Conservation (phyloP, 164 flowering plant species). For the Piper betle region DNA sequence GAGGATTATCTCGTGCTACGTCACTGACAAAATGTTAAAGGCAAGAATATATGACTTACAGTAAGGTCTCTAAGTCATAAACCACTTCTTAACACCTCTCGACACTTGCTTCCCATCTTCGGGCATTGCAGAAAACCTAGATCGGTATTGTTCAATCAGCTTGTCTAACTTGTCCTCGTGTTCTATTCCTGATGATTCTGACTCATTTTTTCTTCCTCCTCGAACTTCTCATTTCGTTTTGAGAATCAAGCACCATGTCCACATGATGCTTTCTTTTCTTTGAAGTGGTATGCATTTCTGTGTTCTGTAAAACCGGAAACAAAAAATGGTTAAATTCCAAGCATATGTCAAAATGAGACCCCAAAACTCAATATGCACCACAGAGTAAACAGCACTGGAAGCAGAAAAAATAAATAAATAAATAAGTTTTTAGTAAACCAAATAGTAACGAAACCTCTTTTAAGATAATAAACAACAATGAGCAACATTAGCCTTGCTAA, state of each 20-base stretch:
- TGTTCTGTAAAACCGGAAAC: background rate
- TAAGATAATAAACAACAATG: too few species aligned
- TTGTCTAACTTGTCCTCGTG: conserved; percentile 58
- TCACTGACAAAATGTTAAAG: background rate
- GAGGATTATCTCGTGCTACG: background rate
- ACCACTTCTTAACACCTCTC: conserved; percentile 21
- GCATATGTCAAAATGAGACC: too few species aligned
- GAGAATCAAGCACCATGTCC: conserved; percentile 6
- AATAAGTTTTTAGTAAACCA: too few species aligned
- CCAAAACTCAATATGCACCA: too few species aligned
- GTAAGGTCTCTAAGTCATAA: conserved; percentile 1
- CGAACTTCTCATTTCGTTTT: conserved; percentile 8
- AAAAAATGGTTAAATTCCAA: background rate
- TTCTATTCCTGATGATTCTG: conserved; percentile 29
- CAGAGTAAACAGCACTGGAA: too few species aligned
- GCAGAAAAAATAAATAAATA: too few species aligned
- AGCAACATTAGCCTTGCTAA: too few species aligned
- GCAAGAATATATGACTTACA: background rate
- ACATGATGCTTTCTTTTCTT: conserved; percentile 32
- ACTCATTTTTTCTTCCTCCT: conserved; percentile 13
- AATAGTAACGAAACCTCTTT: too few species aligned
- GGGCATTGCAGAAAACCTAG: conserved; percentile 40
- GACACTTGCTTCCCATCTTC: conserved; percentile 28
- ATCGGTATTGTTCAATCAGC: conserved; percentile 58
- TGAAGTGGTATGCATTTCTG: background rate